Evolutionary conservation across 1,139 yeast species (phyloP), one percentile per base, ranked within the genome.

Genomic region (Protomyces gravidus): DNA sequence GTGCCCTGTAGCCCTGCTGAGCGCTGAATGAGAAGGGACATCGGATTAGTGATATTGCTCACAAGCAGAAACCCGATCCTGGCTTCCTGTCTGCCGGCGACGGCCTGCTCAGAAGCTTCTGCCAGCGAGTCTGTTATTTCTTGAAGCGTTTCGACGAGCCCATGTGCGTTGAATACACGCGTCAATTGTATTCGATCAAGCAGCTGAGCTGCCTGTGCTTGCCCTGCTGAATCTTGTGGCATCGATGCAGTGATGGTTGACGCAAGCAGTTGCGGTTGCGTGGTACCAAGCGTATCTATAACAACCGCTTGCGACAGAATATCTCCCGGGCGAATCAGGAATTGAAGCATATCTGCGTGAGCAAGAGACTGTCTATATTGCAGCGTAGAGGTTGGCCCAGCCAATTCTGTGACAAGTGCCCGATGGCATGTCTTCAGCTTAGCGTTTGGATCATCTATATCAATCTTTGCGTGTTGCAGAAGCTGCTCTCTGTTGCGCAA

Each of bases 41-140:
- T 25, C n/a, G 61, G 61, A 28, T 52, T 59, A 17, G 61, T 28
- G 50, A 59, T 59, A 45, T 48, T 45, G 51, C 51, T 56, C 21
- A 59, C 47, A 33, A 59, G 26, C 33, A 59, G 45, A 26, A 59
- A 26, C n/a, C 61, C 63, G 9, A 53, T 53, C 45, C 57, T 15
- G 11, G 23, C 39, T 0, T 28, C n/a, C 42, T n/a, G 19, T 11
- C 6, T 6, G 23, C 17, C 11, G 13, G 32, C 32, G 32, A 28
- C 32, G 13, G 32, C 32, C 21, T 17, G 42, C 42, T 36, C 42
- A 15, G 21, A 15, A 11, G 19, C 21, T n/a, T n/a, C 21, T 1
- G 9, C 19, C 21, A 36, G 42, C 21, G 42, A 11, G 11, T 36
- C 42, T 6, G 17, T 15, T 23, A 36, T 36, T 23, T 36, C 42